Evolutionary conservation across 2,329 filamentous ascomycete genomes (phyloP), one percentile per base, ranked within the genome.

Genomic region (Calonectria pauciramosa): DNA sequence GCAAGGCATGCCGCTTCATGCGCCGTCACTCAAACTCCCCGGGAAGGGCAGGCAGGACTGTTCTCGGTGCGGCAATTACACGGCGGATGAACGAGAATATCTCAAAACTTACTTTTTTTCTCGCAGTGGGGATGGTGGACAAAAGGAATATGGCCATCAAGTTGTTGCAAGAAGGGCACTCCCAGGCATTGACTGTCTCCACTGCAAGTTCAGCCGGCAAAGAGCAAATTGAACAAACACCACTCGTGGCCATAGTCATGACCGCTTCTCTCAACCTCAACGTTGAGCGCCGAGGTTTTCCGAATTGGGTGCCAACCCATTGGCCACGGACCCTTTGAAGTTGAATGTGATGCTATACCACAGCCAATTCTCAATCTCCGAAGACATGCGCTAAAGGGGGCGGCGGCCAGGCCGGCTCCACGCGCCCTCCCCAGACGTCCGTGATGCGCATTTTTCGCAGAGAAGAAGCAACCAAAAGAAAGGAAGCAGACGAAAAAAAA

Each of bases 31-130:
- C 56, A 63, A 63, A 38, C 34, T 63, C 14, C 14, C 34, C 23
- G 10, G 34, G 36, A 14, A 23, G n/a, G 7, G 16, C 16, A 41
- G 34, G 41, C 38, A 26, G 32, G 56, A 4, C 56, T 41, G n/a
- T 26, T 60, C 23, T 28, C 34, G n/a, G n/a, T 60, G 56, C 34
- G 56, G 56, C 34, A 63, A 63, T 63, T 63, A 63, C 23, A 63
- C 56, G 56, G 23, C 56, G 34, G 56, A 63, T 63, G 56, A 63
- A 63, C 36, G 56, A 63, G 56, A 63, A 63, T 63, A 63, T 41
- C 56, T 20, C 3, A 26, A 63, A 41, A 26, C 34, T 60, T 41
- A 60, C 56, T 41, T 41, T 36, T 63, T 44, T n/a, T n/a, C 4
- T 20, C 34, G 36, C 34, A 26, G 56, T 63, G 56, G 56, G 16